A percentile compares a stretch with the other conserved stretches of the same genome.
phyloP scores from a whole-genome alignment of 495 filamentous ascomycete species.

The Margaritispora aquatica region DNA sequence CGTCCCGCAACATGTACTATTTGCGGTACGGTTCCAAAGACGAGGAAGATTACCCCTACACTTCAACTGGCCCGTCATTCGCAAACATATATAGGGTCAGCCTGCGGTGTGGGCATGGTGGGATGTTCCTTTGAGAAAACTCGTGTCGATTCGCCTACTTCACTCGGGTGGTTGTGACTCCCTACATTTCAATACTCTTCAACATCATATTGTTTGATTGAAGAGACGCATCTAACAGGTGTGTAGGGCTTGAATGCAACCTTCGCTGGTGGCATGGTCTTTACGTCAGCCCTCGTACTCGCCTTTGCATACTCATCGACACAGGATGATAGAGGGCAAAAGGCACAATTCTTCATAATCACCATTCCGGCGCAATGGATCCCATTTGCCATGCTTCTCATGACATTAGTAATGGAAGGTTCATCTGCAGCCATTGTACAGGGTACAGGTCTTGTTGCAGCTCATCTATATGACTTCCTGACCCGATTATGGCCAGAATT shows the following conservation, averaged over 20 bases:
- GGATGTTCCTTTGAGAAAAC: slow-evolving; percentile 80
- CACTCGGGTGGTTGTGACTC: slow-evolving; percentile 72
- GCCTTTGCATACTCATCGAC: slow-evolving; percentile 74
- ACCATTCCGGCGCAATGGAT: slow-evolving; percentile 67
- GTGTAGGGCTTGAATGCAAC: slow-evolving; percentile 39
- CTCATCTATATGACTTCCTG: slow-evolving; percentile 81
- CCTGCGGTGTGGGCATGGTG: slow-evolving; percentile 81
- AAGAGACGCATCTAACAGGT: slow-evolving; percentile 13
- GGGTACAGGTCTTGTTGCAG: slow-evolving; percentile 66
- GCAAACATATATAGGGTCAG: slow-evolving; percentile 65
- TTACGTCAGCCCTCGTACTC: slow-evolving; percentile 64
- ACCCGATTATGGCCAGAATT: slow-evolving; percentile 77
- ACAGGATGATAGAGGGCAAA: slow-evolving; percentile 72
- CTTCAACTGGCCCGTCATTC: slow-evolving; percentile 68
- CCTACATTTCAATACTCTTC: slow-evolving; percentile 62
- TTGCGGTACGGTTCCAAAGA: slow-evolving; percentile 90
- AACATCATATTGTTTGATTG: slow-evolving; percentile 4
- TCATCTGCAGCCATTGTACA: slow-evolving; percentile 45
- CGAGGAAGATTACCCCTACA: slow-evolving; percentile 94
- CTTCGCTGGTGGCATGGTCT: slow-evolving; percentile 42
- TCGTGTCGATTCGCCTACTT: slow-evolving; percentile 55
- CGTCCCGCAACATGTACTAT: slow-evolving; percentile 69
- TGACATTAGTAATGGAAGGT: slow-evolving; percentile 55
- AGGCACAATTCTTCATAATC: slow-evolving; percentile 67
- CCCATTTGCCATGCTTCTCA: slow-evolving; percentile 67